These are phyloP conservation scores for Juglanconis juglandina DNA, from an alignment of 2,329 filamentous ascomycete genomes.

Conservation along the genomic window DNA sequence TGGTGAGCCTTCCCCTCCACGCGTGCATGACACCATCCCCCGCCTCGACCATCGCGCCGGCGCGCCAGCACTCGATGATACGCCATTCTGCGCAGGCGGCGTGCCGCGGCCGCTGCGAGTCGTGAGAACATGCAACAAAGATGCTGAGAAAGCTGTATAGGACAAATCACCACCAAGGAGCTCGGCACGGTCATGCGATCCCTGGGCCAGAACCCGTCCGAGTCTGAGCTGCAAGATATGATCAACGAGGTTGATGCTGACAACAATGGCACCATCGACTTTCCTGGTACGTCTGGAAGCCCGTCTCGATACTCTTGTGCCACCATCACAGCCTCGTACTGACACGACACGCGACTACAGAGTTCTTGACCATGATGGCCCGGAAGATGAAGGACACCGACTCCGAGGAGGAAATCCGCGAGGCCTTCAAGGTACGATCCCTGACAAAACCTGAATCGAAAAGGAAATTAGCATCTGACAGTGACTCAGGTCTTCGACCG, in stretches of 20 bases:
- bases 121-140: background rate
- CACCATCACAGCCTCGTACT: background rate
- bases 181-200: conserved; percentile 88
- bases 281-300: conserved; percentile 63
- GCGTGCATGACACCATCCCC: conserved; percentile 1
- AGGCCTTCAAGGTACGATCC: conserved; percentile 72
- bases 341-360: conserved; percentile 39
- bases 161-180: conserved; percentile 90
- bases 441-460: background rate
- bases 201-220: conserved; percentile 83
- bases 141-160: conserved; percentile 42
- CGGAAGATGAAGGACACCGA: conserved; percentile 94
- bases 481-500: conserved; percentile 68
- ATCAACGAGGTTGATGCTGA: conserved; percentile 91
- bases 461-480: conserved; percentile 19
- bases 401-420: conserved; percentile 85
- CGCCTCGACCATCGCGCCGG: conserved; percentile 11
- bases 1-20: conserved; percentile 55
- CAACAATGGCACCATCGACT: conserved; percentile 91
- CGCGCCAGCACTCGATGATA: background rate
- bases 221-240: conserved; percentile 89
- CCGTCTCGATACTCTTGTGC: too few relatives aligned
- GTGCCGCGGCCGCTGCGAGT: background rate
- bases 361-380: conserved; percentile 92
- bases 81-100: background rate